A percentile compares a stretch with the other conserved stretches of the same genome.
Evolutionary conservation across 192 early-diverging fungal species (phyloP).

Genomic region (Diversispora epigaea): DNA sequence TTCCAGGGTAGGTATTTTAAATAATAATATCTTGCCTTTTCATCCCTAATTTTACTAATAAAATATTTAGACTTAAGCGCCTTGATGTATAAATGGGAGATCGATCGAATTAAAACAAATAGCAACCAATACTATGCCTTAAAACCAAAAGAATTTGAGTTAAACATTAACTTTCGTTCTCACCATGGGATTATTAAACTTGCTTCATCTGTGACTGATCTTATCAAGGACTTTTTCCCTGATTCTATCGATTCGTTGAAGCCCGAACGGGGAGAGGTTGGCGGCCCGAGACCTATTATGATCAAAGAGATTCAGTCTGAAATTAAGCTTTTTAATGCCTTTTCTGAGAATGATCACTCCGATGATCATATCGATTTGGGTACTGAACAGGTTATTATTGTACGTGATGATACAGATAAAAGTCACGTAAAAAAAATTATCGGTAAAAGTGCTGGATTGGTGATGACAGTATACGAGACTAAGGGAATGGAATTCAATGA

Average conservation of each 20-base stretch:
- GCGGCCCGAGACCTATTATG: constrained; percentile 1
- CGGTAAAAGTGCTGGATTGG: background rate
- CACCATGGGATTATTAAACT: background rate
- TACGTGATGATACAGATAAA: constrained; percentile 7
- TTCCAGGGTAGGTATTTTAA: constrained; percentile 20
- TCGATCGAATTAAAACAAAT: background rate
- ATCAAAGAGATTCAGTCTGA: background rate
- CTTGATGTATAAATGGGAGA: constrained; percentile 23
- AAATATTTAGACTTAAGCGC: background rate
- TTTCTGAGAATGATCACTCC: background rate
- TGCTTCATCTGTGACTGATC: constrained; percentile 10
- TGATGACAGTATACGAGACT: background rate
- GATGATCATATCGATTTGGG: constrained; percentile 8
- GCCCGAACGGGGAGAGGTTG: constrained; percentile 6
- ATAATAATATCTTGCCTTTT: too few species aligned
- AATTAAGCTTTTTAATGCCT: background rate
- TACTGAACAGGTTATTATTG: constrained; percentile 19
- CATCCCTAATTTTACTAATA: too few species aligned
- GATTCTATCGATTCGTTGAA: constrained; percentile 6
- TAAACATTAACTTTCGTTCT: constrained; percentile 19
- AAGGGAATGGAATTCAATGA: constrained; percentile 12
- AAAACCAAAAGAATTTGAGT: constrained; percentile 21
- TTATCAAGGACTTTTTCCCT: constrained; percentile 17
- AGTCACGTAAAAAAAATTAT: background rate
- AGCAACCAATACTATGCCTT: too few species aligned